Evolutionary conservation across 2,329 filamentous ascomycete species (phyloP).

Genomic region (Penicillium sp.): DNA sequence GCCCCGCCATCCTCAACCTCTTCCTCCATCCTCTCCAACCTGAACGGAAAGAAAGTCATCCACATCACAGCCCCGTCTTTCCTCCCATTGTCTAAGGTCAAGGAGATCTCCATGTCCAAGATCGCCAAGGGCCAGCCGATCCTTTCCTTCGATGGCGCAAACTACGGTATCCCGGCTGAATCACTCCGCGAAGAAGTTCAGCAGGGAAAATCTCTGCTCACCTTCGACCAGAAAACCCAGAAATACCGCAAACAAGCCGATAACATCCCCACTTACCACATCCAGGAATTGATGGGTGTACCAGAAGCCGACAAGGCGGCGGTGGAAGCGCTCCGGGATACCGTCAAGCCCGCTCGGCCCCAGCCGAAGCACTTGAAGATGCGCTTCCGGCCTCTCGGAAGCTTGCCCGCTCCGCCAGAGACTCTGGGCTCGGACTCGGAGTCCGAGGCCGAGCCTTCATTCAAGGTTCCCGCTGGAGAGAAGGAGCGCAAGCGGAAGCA

Average conservation of each 20-base stretch:
- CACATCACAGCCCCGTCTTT: constrained; percentile 49
- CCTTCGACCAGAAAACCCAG: constrained; percentile 38
- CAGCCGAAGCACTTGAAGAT: constrained; percentile 47
- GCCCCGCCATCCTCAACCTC: constrained; percentile 32
- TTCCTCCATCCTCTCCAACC: constrained; percentile 38
- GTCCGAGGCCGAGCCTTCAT: constrained; percentile 36
- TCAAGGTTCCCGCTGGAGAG: constrained; percentile 33
- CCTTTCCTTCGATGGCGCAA: constrained; percentile 42
- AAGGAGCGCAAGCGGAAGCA: constrained; percentile 43
- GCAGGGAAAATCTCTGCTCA: constrained; percentile 34
- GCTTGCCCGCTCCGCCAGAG: constrained; percentile 30
- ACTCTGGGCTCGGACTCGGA: constrained; percentile 40
- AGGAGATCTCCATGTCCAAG: constrained; percentile 45
- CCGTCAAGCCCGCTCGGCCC: constrained; percentile 37
- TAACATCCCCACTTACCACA: constrained; percentile 35
- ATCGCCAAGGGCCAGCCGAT: constrained; percentile 44
- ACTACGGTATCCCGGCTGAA: constrained; percentile 42
- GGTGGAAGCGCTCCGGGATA: constrained; percentile 25
- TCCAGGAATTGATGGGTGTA: constrained; percentile 39
- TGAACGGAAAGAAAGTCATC: constrained; percentile 49
- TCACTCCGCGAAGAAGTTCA: constrained; percentile 28
- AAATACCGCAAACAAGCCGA: constrained; percentile 31
- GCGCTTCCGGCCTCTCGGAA: constrained; percentile 48
- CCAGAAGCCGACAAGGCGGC: constrained; percentile 29
- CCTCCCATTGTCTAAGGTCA: constrained; percentile 46